These are phyloP conservation scores for Porcisia hertigi DNA, from an alignment of 208 protist genomes.

Conservation along the genomic window DNA sequence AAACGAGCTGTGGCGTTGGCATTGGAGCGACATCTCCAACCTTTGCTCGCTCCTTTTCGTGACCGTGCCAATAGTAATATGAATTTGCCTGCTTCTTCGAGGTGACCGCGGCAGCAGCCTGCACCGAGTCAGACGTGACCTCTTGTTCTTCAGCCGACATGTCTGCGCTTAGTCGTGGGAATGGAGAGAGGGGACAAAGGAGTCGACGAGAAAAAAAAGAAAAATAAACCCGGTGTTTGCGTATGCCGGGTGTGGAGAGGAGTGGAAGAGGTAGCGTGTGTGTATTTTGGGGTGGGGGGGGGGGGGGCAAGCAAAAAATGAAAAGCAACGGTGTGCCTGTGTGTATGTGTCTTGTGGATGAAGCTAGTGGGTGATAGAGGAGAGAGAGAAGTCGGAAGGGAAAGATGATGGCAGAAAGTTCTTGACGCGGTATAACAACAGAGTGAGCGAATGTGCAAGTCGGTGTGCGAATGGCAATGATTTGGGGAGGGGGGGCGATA, in stretches of 20 bases:
- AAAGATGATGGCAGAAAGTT: background rate
- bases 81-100: conserved; percentile 54
- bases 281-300: background rate
- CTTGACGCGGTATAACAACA: background rate
- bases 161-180: background rate
- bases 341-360: background rate
- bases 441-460: background rate
- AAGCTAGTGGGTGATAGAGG: background rate
- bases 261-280: background rate
- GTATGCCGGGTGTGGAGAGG: background rate
- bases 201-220: background rate
- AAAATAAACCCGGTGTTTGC: background rate
- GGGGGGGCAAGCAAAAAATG: background rate
- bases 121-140: background rate
- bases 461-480: background rate
- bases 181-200: background rate
- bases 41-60: conserved; percentile 82
- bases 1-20: conserved; percentile 71
- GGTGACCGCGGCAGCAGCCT: background rate
- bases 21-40: conserved; percentile 83
- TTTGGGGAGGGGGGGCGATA: background rate
- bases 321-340: background rate
- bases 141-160: conserved; percentile 8
- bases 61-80: conserved; percentile 91
- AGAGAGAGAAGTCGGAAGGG: background rate